Evolutionary conservation across 1,139 yeast species (phyloP).

Genomic region (Taphrina pruni): DNA sequence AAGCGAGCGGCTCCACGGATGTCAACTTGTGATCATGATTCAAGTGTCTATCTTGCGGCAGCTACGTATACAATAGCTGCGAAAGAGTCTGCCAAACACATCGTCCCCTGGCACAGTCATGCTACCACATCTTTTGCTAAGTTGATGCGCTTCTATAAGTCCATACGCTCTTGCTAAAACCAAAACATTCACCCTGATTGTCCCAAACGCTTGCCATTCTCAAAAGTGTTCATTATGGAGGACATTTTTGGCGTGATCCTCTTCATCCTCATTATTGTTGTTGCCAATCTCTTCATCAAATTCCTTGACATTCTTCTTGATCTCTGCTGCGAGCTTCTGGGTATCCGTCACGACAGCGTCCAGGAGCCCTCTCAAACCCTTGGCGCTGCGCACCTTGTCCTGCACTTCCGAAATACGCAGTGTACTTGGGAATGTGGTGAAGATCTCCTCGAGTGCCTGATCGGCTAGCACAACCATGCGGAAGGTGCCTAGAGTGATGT

Average conservation of each 20-base stretch:
- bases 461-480: slow-evolving; percentile 94
- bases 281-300: slow-evolving; percentile 31
- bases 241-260: slow-evolving; percentile 25
- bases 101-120: too few species aligned
- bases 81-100: too few species aligned
- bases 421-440: slow-evolving; percentile 69
- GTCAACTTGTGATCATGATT: too few species aligned
- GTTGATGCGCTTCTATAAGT: background rate
- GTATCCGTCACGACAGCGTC: slow-evolving; percentile 93
- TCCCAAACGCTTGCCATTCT: background rate
- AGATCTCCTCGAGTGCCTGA: slow-evolving; percentile 86
- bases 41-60: too few species aligned
- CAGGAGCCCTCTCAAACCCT: slow-evolving; percentile 82
- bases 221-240: slow-evolving; percentile 2
- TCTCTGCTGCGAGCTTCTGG: slow-evolving; percentile 69
- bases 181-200: background rate
- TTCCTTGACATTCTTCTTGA: slow-evolving; percentile 35
- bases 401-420: slow-evolving; percentile 67
- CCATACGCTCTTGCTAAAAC: slow-evolving; percentile 9
- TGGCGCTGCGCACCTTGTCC: slow-evolving; percentile 54
- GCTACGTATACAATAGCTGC: too few species aligned
- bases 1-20: too few species aligned
- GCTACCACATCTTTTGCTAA: background rate
- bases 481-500: slow-evolving; percentile 82
- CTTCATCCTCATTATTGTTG: slow-evolving; percentile 16